These are phyloP conservation scores for Euryodendron excelsum DNA, from an alignment of 148 eudicot species.

Conservation along the genomic window DNA sequence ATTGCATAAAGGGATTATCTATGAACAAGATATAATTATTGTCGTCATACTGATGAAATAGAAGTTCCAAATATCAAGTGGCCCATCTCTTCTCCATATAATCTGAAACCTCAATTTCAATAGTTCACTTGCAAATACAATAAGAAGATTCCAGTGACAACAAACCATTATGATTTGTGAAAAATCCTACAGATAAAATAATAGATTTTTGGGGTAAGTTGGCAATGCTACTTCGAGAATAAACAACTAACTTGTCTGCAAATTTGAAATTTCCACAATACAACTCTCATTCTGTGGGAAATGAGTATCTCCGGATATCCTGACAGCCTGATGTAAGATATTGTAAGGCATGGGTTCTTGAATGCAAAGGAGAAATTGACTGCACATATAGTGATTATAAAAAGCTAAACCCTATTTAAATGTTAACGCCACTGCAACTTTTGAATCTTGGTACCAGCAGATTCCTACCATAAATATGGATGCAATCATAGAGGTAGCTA, in stretches of 20 bases:
- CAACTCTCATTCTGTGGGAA: neutral
- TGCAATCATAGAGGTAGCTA: neutral
- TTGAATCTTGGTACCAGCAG: neutral
- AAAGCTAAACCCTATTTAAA: neutral
- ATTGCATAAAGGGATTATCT: neutral
- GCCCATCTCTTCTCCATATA: neutral
- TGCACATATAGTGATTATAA: neutral
- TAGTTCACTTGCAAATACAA: neutral
- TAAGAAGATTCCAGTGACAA: neutral
- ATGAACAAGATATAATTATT: neutral
- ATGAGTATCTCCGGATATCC: neutral
- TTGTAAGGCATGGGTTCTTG: neutral
- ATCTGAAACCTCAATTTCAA: neutral
- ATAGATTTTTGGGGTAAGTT: neutral
- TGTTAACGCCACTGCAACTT: neutral
- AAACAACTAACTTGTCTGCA: neutral
- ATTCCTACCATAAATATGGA: neutral
- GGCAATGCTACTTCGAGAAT: neutral
- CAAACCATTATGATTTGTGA: neutral
- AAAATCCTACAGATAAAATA: neutral
- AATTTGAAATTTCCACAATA: neutral
- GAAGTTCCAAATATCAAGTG: neutral
- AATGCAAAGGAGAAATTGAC: neutral
- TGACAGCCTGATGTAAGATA: neutral
- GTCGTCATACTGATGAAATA: neutral